These are phyloP conservation scores for Cladosporium halotolerans DNA, from an alignment of 2,329 filamentous ascomycete genomes.

Conservation along the genomic window DNA sequence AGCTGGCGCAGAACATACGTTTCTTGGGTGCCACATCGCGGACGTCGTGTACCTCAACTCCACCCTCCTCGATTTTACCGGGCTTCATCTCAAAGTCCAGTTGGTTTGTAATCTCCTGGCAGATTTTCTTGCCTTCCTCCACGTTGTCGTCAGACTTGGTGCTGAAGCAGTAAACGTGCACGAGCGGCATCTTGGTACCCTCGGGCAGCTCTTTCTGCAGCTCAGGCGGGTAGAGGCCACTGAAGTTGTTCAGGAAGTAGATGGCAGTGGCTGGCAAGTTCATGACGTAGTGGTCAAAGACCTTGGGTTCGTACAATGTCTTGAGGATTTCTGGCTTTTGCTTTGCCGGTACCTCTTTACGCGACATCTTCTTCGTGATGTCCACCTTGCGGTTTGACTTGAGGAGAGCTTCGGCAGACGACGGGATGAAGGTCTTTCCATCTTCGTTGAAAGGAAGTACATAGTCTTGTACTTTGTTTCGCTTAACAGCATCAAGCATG, in stretches of 20 bases:
- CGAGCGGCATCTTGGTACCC: constrained; percentile 58
- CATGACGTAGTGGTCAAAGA: constrained; percentile 94
- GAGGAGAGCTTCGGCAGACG: constrained; percentile 55
- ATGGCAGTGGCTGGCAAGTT: constrained; percentile 89
- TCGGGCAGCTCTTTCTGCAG: constrained; percentile 19
- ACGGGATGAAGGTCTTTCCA: constrained; percentile 71
- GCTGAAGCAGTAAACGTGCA: constrained; percentile 94
- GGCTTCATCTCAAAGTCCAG: constrained; percentile 54
- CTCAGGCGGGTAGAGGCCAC: constrained; percentile 62
- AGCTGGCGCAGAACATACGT: constrained; percentile 93
- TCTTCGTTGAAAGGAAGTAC: constrained; percentile 78
- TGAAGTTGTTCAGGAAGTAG: constrained; percentile 71
- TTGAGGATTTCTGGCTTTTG: constrained; percentile 31
- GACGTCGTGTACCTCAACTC: constrained; percentile 57
- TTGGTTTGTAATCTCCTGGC: constrained; percentile 57
- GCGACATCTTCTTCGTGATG: constrained; percentile 32
- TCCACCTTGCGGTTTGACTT: constrained; percentile 47
- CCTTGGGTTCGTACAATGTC: constrained; percentile 54
- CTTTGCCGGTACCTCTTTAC: constrained; percentile 18
- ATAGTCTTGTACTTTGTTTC: constrained; percentile 71
- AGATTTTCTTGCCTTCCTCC: constrained; percentile 54
- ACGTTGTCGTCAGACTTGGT: constrained; percentile 71
- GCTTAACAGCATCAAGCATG: constrained; percentile 61
- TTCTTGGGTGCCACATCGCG: constrained; percentile 89
- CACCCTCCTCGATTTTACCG: constrained; percentile 47